Evolutionary conservation across 2,329 filamentous ascomycete species (phyloP).

Genomic region (Penicillium digitatum): DNA sequence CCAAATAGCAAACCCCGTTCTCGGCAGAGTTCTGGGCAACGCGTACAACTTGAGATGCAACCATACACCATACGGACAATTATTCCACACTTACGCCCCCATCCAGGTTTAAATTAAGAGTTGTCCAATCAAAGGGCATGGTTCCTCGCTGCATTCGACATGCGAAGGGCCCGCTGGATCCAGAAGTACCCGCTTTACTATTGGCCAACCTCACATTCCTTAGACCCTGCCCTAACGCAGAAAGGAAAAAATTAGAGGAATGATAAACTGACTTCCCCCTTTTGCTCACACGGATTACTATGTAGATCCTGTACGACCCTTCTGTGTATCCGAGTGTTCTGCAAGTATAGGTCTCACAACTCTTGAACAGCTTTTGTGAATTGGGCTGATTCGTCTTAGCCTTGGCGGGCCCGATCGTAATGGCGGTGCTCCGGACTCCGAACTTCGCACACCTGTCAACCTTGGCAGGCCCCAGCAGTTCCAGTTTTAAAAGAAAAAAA

Average conservation of each 20-base stretch:
- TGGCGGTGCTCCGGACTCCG: too few species aligned
- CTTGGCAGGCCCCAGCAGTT: background rate
- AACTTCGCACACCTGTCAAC: background rate
- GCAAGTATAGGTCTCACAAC: background rate
- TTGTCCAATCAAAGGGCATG: background rate
- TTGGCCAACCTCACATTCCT: slow-evolving; percentile 2
- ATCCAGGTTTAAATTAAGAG: slow-evolving; percentile 2
- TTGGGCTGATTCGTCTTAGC: background rate
- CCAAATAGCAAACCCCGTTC: background rate
- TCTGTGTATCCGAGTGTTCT: background rate
- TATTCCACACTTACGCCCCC: background rate
- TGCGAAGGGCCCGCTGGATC: background rate
- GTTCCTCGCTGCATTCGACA: background rate
- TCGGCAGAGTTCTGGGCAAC: background rate
- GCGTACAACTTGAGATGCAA: background rate
- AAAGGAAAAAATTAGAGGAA: background rate
- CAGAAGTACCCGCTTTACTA: background rate
- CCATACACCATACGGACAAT: too few species aligned
- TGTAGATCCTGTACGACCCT: background rate
- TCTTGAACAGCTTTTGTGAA: background rate
- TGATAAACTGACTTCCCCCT: too few species aligned
- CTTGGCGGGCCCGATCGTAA: background rate
- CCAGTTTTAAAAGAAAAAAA: background rate
- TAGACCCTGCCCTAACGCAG: background rate
- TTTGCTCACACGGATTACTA: background rate